These are phyloP conservation scores for Penicillium cinerascens DNA, from an alignment of 495 filamentous ascomycete species.

Conservation along the genomic window DNA sequence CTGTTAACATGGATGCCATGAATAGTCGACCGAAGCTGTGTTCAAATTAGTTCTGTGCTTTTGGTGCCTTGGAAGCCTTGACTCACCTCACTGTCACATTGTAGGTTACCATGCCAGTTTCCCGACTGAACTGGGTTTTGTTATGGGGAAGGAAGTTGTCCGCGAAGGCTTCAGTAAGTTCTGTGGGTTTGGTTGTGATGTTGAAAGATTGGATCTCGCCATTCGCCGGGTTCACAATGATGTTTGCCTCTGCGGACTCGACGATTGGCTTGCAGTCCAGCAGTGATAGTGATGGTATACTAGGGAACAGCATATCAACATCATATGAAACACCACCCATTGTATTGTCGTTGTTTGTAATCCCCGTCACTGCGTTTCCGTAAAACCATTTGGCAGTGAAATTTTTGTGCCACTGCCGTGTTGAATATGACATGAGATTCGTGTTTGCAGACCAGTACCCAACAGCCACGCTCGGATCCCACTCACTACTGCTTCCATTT, in stretches of 20 bases:
- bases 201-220: conserved; percentile 26
- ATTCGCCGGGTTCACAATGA: conserved; percentile 27
- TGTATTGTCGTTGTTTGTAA: not conserved
- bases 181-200: conserved; percentile 18
- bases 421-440: not conserved
- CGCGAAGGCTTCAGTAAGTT: conserved; percentile 17
- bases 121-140: not conserved
- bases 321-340: not conserved
- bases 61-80: not conserved
- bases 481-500: conserved; percentile 20
- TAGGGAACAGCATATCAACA: conserved; percentile 17
- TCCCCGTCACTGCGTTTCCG: conserved; percentile 10
- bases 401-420: conserved; percentile 18
- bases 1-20: conserved; percentile 27
- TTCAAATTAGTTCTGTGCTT: not conserved
- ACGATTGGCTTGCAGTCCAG: conserved; percentile 33
- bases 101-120: not conserved
- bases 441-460: conserved; percentile 29
- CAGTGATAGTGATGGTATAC: conserved; percentile 17
- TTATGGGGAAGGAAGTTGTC: conserved; percentile 28
- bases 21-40: conserved; percentile 34
- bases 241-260: conserved; percentile 26
- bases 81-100: conserved; percentile 22
- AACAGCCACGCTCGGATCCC: conserved; percentile 12
- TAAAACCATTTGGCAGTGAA: conserved; percentile 36